A percentile compares a stretch with the other conserved stretches of the same genome.
Conservation (phyloP, 768 basidiomycete species). For the Pleurotus salmoneostramineus region DNA sequence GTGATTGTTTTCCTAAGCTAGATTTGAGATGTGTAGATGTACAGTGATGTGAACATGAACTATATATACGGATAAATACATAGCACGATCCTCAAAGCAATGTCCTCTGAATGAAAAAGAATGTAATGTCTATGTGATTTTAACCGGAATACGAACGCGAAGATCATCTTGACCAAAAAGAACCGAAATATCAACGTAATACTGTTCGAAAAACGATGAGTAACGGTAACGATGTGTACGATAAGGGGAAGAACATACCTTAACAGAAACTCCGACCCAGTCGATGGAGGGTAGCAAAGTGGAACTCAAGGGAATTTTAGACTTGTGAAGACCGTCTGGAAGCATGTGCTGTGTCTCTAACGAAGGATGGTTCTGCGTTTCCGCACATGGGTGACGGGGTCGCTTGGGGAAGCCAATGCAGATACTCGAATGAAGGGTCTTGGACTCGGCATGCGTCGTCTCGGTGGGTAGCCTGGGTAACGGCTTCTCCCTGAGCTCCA, state of each 20-base stretch:
- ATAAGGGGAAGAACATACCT: constrained; percentile 38
- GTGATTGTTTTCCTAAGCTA: background rate
- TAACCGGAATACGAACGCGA: constrained; percentile 59
- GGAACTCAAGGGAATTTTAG: constrained; percentile 48
- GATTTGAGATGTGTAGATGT: background rate
- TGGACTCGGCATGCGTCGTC: constrained; percentile 36
- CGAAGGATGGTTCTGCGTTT: constrained; percentile 37
- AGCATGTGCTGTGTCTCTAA: constrained; percentile 42
- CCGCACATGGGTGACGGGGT: constrained; percentile 40
- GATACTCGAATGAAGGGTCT: constrained; percentile 45
- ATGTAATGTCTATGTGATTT: constrained; percentile 35
- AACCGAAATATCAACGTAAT: constrained; percentile 71
- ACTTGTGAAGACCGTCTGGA: constrained; percentile 68
- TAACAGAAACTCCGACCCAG: constrained; percentile 64
- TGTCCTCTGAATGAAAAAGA: constrained; percentile 6
- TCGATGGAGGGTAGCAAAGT: constrained; percentile 64
- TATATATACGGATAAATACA: constrained; percentile 7
- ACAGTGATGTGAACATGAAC: constrained; percentile 4
- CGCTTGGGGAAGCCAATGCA: constrained; percentile 71
- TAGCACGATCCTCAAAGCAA: constrained; percentile 5
- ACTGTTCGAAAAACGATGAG: constrained; percentile 34
- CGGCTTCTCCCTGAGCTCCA: constrained; percentile 32
- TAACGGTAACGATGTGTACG: background rate
- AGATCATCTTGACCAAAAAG: constrained; percentile 59
- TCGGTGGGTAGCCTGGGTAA: constrained; percentile 37